Conservation (phyloP, 352 stramenopile species). For the Stramenopiles sp. region DNA sequence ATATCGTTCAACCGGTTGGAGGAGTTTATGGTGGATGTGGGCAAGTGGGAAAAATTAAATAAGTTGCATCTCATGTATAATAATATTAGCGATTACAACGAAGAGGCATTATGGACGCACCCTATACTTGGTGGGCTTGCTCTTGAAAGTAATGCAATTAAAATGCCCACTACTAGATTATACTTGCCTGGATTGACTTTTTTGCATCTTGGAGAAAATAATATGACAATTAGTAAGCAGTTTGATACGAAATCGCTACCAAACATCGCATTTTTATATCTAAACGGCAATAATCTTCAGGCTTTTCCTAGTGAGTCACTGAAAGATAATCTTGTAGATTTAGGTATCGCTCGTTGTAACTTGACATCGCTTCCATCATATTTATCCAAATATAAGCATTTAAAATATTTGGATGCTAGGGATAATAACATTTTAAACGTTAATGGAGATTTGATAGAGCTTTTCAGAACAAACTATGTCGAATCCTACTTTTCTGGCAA, state of each 20-base stretch:
- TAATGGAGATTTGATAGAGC: not conserved
- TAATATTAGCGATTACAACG: constrained; percentile 9
- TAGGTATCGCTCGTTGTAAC: constrained; percentile 8
- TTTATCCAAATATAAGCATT: not conserved
- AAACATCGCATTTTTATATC: constrained; percentile 6
- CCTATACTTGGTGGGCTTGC: not conserved
- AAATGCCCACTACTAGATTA: not conserved
- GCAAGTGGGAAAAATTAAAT: not conserved
- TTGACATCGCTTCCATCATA: constrained; percentile 1
- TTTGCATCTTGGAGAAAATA: not conserved
- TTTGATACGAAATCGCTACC: not conserved
- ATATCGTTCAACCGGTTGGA: constrained; percentile 11
- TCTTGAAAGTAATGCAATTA: not conserved
- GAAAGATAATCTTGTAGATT: not conserved
- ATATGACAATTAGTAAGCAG: not conserved
- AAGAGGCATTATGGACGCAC: not conserved
- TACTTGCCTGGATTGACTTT: not conserved
- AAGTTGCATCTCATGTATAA: constrained; percentile 5
- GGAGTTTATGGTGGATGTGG: constrained; percentile 11
- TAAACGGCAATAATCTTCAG: not conserved
- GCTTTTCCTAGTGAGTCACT: not conserved
- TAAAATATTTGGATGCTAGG: constrained; percentile 11
- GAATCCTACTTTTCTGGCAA: constrained; percentile 11
- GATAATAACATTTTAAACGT: constrained; percentile 8
- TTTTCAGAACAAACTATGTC: not conserved